Conservation (phyloP, 2,329 filamentous ascomycete genomes). For the Colletotrichum graminicola region DNA sequence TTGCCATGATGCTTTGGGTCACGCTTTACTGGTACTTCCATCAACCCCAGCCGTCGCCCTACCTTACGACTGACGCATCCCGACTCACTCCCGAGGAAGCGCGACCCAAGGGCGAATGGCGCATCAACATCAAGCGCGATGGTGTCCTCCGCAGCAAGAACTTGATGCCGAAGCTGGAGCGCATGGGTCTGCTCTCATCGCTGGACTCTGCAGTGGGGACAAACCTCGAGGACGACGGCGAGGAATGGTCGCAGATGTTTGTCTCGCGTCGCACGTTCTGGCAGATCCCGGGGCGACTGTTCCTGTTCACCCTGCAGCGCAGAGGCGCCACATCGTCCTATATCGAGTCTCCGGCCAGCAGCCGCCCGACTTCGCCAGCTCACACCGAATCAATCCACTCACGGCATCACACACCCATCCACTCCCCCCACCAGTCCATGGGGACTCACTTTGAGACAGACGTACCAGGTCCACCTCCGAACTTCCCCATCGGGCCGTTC, state of each 20-base stretch:
- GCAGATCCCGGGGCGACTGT: conserved; percentile 89
- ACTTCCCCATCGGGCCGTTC: conserved; percentile 75
- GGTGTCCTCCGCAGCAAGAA: conserved; percentile 89
- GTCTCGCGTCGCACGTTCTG: conserved; percentile 86
- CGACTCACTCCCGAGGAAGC: conserved; percentile 75
- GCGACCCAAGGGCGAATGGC: conserved; percentile 87
- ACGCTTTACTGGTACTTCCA: conserved; percentile 99
- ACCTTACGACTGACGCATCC: conserved; percentile 72
- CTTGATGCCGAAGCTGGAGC: conserved; percentile 88
- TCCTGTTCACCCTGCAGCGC: conserved; percentile 86
- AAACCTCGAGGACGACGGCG: conserved; percentile 69
- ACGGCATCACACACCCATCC: conserved; percentile 43
- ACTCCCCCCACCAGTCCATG: conserved; percentile 48
- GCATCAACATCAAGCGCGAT: conserved; percentile 84
- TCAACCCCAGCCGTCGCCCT: conserved; percentile 77
- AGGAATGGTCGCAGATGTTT: conserved; percentile 85
- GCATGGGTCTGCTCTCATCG: conserved; percentile 87
- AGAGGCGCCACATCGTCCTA: conserved; percentile 54
- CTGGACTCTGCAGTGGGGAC: conserved; percentile 81
- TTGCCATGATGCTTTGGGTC: conserved; percentile 97
- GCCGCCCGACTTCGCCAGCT: conserved; percentile 66
- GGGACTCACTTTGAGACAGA: conserved; percentile 48
- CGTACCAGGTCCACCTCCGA: conserved; percentile 54
- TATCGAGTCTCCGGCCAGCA: conserved; percentile 65
- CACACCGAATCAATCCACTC: conserved; percentile 50